Base-by-base conservation (phyloP, 805 yeast genomes). In the Zygosaccharomyces bailii region DNA sequence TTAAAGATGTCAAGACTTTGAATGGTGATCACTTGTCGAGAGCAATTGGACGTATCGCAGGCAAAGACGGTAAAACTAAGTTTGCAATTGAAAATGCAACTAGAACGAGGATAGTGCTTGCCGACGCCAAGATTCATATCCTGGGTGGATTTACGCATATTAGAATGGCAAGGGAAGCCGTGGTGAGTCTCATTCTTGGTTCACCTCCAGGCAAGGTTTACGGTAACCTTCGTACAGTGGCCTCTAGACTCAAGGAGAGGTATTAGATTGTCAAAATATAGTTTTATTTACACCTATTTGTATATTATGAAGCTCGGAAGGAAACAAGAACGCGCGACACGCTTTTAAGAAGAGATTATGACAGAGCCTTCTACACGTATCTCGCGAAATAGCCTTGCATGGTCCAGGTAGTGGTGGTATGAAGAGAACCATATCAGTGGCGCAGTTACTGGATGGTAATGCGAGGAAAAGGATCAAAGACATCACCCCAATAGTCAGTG, bases 11-110 rank as follows among this genome's bases (percentile, higher is more conserved):
- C 46, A 95, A 93, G 69, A 91, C 97, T 4, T 73, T 93, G 55
- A 82, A 80, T 21, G 99, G 98, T 20, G 99, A 93, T 69, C 99
- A 93, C 78, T 74, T 93, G 64, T 85, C 96, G 42, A 84, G 99
- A 76, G 99, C 99, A 5, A 93, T 93, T 65, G 99, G 99, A 61
- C 88, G 99, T 76, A 93, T 93, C 68, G 99, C 99, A 10, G 99
- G 99, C 67, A 95, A 93, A 64, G 99, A 93, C 64, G 99, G 99
- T 62, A 91, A 90, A 69, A 93, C 98, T 50, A 93, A 91, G 71
- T 93, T 91, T 67, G 97, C 99, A 24, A 93, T 93, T 61, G 99
- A 93, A 69, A 93, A 93, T 63, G 97, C 99, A 13, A 91, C 98
- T 17, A 80, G 98, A 71, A 93, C 99, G 9, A 84, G 99, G 74